Base-by-base conservation (phyloP, 1,284 basidiomycete genomes). In the Lignosus rhinocerotis region DNA sequence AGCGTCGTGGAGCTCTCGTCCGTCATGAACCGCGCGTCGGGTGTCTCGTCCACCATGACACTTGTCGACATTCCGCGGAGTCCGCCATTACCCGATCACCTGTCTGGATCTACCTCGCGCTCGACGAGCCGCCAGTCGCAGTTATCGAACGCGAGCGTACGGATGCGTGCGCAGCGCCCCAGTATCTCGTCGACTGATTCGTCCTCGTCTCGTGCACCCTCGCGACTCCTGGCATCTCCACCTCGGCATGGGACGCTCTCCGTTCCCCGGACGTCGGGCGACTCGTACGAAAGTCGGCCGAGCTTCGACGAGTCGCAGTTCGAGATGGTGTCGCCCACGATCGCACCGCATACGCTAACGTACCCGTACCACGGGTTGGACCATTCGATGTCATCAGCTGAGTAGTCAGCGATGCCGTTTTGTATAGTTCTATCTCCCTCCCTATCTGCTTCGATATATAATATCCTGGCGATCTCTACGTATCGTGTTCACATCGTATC, bases 351-450 rank as follows among this genome's bases (percentile, higher is more conserved):
- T 48, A 64, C 67, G 62, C 63, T 74, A 30, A 65, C 73, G 38
- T 79, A 79, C 59, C 77, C 79, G 3, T 79, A 79, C 63, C 67
- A 75, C 61, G 69, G 67, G 19, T 63, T 76, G 59, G 78, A 78
- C 60, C 74, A 77, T 47, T 67, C 68, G 30, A 61, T 67, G 66
- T 55, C 65, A 12, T 66, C 67, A 12, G 55, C 59, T 16, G 67
- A 70, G 56, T 69, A 59, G 44, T 38, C 36, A 19, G 9, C 43
- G 43, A 9, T 25, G 43, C 11, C 30, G 16, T 50, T 17, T 3
- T 36, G 47, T 36, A 49, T 49, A 50, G 21, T 25, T 25, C 17
- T 45, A 25, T 14, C 32, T 25, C 14, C 16, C 31, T 32, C 21
- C n/a, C 10, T 31, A 8, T 45, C 30, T 33, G 32, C 30, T 44